These are phyloP conservation scores for Capsicum chinense DNA, from an alignment of 257 asterid species.

Conservation along the genomic window DNA sequence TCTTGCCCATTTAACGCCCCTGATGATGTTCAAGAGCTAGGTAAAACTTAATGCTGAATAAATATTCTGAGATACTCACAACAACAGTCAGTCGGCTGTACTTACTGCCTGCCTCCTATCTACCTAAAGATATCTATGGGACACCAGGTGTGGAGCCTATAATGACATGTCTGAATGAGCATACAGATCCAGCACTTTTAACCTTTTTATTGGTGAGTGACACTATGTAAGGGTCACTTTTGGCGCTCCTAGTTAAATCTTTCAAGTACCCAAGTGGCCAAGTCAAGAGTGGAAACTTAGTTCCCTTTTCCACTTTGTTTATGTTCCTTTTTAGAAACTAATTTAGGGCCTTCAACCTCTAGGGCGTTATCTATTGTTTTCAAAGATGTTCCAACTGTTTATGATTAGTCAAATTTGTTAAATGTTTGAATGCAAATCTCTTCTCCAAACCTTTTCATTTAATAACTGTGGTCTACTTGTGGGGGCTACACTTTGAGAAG, in stretches of 20 bases:
- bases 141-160: neutral
- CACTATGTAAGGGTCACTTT: neutral
- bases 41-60: neutral
- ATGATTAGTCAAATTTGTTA: neutral
- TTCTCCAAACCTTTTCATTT: neutral
- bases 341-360: neutral
- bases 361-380: neutral
- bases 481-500: neutral
- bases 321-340: neutral
- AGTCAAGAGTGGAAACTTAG: neutral
- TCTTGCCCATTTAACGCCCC: neutral
- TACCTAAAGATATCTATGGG: neutral
- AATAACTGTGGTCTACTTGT: neutral
- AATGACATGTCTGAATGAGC: neutral
- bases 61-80: neutral
- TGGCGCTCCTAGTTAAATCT: slow-evolving; percentile 1
- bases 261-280: neutral
- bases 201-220: neutral
- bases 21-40: neutral
- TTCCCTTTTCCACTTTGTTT: slow-evolving; percentile 14
- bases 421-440: slow-evolving; percentile 19
- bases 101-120: neutral
- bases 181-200: neutral
- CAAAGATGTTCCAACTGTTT: slow-evolving; percentile 9
- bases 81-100: neutral